Percentiles rank a stretch among this genome's conserved stretches.
Evolutionary conservation across 352 stramenopile genomes (phyloP).

Genomic region (Pythium coloratum): DNA sequence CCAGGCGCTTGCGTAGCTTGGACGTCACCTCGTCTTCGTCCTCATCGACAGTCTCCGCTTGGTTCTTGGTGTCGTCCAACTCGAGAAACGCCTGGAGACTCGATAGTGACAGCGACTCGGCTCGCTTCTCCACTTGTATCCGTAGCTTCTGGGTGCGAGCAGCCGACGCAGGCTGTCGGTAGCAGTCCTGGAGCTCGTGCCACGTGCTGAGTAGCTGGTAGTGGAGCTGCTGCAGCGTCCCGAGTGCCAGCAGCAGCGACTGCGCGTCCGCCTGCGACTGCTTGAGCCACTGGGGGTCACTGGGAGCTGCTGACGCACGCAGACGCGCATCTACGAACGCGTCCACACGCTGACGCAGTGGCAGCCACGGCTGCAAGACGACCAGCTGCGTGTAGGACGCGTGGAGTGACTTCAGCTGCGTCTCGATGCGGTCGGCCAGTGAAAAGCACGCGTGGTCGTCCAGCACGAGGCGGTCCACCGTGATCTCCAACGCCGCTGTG

Average conservation of each 20-base stretch:
- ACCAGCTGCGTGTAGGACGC: conserved; percentile 54
- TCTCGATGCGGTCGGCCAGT: conserved; percentile 60
- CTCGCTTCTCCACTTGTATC: conserved; percentile 27
- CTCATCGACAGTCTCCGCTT: neutral
- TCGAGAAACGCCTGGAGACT: conserved; percentile 46
- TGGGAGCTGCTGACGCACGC: neutral
- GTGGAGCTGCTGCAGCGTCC: conserved; percentile 51
- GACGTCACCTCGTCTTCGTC: neutral
- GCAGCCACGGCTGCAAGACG: conserved; percentile 47
- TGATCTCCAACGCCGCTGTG: conserved; percentile 46
- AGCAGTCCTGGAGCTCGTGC: conserved; percentile 52
- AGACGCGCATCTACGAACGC: conserved; percentile 34
- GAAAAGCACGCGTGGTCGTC: conserved; percentile 76
- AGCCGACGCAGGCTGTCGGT: conserved; percentile 15
- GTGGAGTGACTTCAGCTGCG: conserved; percentile 61
- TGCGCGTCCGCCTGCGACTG: conserved; percentile 39
- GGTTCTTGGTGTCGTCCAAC: conserved; percentile 17
- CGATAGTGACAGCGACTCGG: conserved; percentile 36
- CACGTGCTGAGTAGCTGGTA: conserved; percentile 52
- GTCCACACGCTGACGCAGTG: conserved; percentile 46
- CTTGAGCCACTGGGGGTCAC: conserved; percentile 10
- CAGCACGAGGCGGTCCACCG: conserved; percentile 57
- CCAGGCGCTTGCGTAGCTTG: conserved; percentile 32
- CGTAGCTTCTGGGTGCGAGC: conserved; percentile 14
- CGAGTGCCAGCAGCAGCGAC: conserved; percentile 39